A percentile compares a stretch with the other conserved stretches of the same genome.
phyloP scores from a whole-genome alignment of 768 basidiomycete species.

The Boletus pseudo-olivaceus region DNA sequence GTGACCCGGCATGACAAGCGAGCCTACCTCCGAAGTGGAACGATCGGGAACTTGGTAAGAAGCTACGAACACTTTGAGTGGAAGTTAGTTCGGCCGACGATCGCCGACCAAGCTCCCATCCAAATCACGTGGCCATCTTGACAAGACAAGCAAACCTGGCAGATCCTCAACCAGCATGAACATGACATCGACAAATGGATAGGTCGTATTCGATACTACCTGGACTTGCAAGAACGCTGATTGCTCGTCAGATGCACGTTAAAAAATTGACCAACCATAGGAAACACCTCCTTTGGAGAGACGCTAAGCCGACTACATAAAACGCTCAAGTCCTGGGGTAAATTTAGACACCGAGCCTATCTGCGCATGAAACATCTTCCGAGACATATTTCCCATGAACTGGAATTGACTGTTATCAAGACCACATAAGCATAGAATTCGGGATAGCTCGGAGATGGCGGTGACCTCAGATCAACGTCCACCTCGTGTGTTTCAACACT shows the following conservation, averaged over 20 bases:
- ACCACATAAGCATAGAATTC: not conserved
- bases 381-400: not conserved
- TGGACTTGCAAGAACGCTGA: not conserved
- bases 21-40: not conserved
- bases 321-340: not conserved
- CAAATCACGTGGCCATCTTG: not conserved
- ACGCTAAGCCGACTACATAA: not conserved
- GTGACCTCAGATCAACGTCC: not conserved
- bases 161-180: not conserved
- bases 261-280: not conserved
- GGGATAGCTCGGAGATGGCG: not conserved
- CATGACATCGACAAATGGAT: not conserved
- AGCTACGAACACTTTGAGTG: not conserved
- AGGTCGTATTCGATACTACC: not conserved
- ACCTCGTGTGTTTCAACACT: not conserved
- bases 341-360: not conserved
- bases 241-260: not conserved
- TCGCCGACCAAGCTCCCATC: not conserved
- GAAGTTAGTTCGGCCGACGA: slow-evolving; percentile 7
- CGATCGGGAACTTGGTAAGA: not conserved
- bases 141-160: not conserved
- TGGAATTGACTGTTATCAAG: not conserved
- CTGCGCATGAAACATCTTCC: not conserved
- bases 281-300: not conserved
- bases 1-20: not conserved